Conservation (phyloP, 2,329 filamentous ascomycete genomes). For the Paecilomyces niveus region DNA sequence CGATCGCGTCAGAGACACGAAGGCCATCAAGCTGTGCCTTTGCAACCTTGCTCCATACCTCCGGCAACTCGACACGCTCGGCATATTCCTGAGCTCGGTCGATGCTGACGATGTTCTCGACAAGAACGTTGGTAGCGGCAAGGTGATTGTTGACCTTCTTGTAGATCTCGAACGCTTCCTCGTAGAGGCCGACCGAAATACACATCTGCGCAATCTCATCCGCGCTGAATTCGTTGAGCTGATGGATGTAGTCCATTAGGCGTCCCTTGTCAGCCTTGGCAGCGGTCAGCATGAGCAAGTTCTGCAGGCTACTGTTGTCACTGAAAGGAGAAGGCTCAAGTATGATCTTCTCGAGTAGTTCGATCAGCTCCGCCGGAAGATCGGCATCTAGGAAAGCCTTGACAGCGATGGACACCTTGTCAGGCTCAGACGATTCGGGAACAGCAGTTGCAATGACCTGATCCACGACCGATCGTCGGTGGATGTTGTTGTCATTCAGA, state of each 20-base stretch:
- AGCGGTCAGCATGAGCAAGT: conserved; percentile 90
- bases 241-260: conserved; percentile 93
- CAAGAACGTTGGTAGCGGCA: conserved; percentile 81
- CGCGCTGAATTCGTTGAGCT: conserved; percentile 79
- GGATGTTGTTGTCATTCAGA: conserved; percentile 89
- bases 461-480: conserved; percentile 87
- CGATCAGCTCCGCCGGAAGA: conserved; percentile 87
- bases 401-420: conserved; percentile 91
- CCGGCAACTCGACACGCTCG: conserved; percentile 84
- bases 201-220: conserved; percentile 90
- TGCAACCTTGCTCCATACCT: conserved; percentile 97
- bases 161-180: conserved; percentile 97
- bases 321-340: conserved; percentile 99
- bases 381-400: conserved; percentile 88
- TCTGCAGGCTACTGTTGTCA: conserved; percentile 94
- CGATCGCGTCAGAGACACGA: conserved; percentile 83
- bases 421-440: conserved; percentile 82
- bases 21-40: conserved; percentile 97
- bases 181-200: conserved; percentile 88
- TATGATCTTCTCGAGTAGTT: conserved; percentile 97
- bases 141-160: conserved; percentile 93
- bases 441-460: conserved; percentile 95
- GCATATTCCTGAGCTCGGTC: conserved; percentile 94
- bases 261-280: conserved; percentile 93
- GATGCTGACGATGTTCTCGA: conserved; percentile 96